Evolutionary conservation across 1,284 basidiomycete species (phyloP).

Genomic region (Cyathus olla): DNA sequence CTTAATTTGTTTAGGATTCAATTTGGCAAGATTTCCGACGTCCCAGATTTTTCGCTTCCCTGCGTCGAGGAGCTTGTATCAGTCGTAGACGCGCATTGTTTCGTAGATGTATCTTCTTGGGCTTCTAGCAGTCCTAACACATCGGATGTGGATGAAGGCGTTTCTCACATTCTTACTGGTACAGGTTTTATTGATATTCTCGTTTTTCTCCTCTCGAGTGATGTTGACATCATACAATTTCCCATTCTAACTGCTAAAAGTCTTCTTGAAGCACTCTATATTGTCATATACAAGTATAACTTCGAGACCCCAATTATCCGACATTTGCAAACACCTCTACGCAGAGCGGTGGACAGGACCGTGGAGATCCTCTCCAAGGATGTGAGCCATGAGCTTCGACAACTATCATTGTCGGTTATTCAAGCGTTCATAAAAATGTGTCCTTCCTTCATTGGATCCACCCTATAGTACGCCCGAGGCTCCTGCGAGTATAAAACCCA

Average conservation of each 20-base stretch:
- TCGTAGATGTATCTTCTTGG: constrained; percentile 50
- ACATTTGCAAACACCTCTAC: constrained; percentile 63
- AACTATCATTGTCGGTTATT: constrained; percentile 66
- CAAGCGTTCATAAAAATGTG: constrained; percentile 74
- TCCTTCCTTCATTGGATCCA: constrained; percentile 60
- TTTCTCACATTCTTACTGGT: constrained; percentile 62
- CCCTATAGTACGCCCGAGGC: constrained; percentile 58
- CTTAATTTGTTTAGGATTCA: constrained; percentile 64
- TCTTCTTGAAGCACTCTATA: constrained; percentile 69
- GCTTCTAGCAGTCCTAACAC: too few relatives aligned
- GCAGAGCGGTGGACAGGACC: constrained; percentile 61
- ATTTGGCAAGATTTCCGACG: constrained; percentile 56
- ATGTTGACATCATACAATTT: constrained; percentile 53
- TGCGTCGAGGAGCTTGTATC: constrained; percentile 68
- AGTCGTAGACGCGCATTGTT: constrained; percentile 68
- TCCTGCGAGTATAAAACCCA: background rate
- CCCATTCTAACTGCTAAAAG: constrained; percentile 67
- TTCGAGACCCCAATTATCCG: constrained; percentile 64
- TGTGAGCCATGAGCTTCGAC: constrained; percentile 73
- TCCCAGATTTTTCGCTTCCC: constrained; percentile 58
- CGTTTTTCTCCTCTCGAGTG: constrained; percentile 58
- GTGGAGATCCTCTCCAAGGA: constrained; percentile 63
- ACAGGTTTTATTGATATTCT: constrained; percentile 71
- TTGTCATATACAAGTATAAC: constrained; percentile 77
- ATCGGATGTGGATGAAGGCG: constrained; percentile 52